Evolutionary conservation across 352 stramenopile genomes (phyloP), one percentile per base, ranked within the genome.

Genomic region (Globisporangium iwayamae): DNA sequence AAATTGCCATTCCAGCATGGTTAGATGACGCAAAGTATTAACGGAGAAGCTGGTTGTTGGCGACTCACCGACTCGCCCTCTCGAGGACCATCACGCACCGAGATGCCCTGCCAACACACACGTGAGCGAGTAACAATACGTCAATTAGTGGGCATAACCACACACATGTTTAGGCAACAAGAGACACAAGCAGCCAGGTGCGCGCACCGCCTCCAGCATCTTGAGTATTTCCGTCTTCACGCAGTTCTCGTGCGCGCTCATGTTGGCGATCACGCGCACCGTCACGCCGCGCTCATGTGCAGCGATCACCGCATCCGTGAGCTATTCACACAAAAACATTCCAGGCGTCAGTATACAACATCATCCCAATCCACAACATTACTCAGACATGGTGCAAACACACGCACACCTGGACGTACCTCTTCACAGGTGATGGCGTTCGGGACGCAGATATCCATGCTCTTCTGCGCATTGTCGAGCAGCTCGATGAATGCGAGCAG

Each of bases 391-490:
- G 13, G 20, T 16, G n/a, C 1, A 54, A 3, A 36, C 5, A 2
- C 50, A 56, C 14, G 13, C 1, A 55, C 9, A 8, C 9, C 5
- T 51, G 9, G 28, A 13, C 51, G 51, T 16, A 58, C 52, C 52
- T 46, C 52, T 32, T 58, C 52, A 11, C 52, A 58, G 8, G 32
- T 58, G 52, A 58, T 58, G 43, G 43, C 39, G 18, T 41, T 58
- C 18, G 14, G 5, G 30, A 58, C n/a, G 2, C 30, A 28, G 32
- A 58, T 30, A n/a, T 20, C 18, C 52, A 57, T 28, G 18, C 30
- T 57, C 10, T 30, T 57, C 52, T 57, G 16, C 18, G 51, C 18
- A 8, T 30, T 2, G 32, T 45, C 52, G 6, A 58, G 32, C 16
- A 46, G 28, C 14, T 45, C 32, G 2, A 58, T 14, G 43, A 62